Evolutionary conservation across 495 filamentous ascomycete species (phyloP).

Genomic region (Hypoxylon fragiforme): DNA sequence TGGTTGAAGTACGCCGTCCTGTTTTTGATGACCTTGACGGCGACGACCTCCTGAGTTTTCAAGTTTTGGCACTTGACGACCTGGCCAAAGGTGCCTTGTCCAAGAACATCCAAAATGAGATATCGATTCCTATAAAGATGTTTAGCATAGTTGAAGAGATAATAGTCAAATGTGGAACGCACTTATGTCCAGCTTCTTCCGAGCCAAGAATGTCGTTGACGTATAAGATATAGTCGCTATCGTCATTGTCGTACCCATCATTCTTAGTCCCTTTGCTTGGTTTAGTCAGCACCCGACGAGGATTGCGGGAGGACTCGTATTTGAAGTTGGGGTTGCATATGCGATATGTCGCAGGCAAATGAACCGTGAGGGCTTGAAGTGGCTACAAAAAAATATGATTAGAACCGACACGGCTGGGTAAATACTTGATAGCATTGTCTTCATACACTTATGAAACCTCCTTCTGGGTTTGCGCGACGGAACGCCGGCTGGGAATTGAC

Average conservation of each 20-base stretch:
- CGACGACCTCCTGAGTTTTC: constrained; percentile 97
- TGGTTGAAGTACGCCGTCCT: constrained; percentile 99
- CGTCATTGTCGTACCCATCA: constrained; percentile 98
- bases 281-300: constrained; percentile 95
- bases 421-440: not conserved
- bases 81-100: constrained; percentile 99
- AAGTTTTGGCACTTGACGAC: constrained; percentile 99
- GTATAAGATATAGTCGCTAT: constrained; percentile 98
- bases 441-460: constrained; percentile 96
- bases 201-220: constrained; percentile 99
- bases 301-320: constrained; percentile 99
- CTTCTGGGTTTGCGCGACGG: constrained; percentile 92
- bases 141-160: constrained; percentile 24
- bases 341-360: constrained; percentile 92
- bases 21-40: constrained; percentile 99
- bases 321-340: constrained; percentile 99
- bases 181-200: constrained; percentile 97
- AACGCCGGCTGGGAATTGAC: constrained; percentile 87
- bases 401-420: constrained; percentile 6
- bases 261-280: constrained; percentile 99
- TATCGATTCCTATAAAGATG: constrained; percentile 77
- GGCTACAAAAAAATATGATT: constrained; percentile 60
- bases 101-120: constrained; percentile 95
- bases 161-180: constrained; percentile 37
- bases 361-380: constrained; percentile 90